Evolutionary conservation across 2,329 filamentous ascomycete genomes (phyloP), one percentile per base, ranked within the genome.

Genomic region (Trichoderma sp.): DNA sequence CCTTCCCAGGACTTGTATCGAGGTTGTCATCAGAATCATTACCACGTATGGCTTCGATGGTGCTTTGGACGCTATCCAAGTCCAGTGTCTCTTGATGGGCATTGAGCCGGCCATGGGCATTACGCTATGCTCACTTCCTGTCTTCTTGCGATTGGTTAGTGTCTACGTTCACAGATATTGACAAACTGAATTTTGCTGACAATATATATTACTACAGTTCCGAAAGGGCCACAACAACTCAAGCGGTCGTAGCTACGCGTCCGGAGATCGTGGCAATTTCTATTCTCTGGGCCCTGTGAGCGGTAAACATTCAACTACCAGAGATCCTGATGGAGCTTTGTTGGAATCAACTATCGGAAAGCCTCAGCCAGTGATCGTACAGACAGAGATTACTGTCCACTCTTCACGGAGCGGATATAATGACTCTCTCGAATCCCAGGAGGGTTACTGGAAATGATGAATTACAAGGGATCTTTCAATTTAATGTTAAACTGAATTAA

Each of bases 31-130:
- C n/a, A 32, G 63, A n/a, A 66, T 66, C 18, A 66, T 66, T 24
- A 66, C 63, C n/a, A 66, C 63, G 1, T 66, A 66, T 4, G 63
- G 52, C 37, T 66, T 56, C 37, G 49, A 49, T 5, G 63, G 63
- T 30, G 52, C 52, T 24, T 11, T 56, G 13, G 37, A 66, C 5
- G 63, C 63, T 21, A 66, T 66, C 26, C 63, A 66, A 28, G 63
- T 66, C 24, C 63, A 66, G 34, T 43, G 30, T 16, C 14, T 66
- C 0, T 55, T 66, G 21, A 66, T 66, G 63, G 63, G 63, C 26
- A 66, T 66, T 54, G 63, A 66, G 52, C 63, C 63, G 14, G 54
- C 63, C 7, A 66, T 66, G 63, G 63, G 63, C 3, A 66, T 66
- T 6, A 66, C 63, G n/a, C 63, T 66, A n/a, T 66, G 63, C 16